These are phyloP conservation scores for Phytopythium delawarense DNA, from an alignment of 352 stramenopile genomes.

Conservation along the genomic window DNA sequence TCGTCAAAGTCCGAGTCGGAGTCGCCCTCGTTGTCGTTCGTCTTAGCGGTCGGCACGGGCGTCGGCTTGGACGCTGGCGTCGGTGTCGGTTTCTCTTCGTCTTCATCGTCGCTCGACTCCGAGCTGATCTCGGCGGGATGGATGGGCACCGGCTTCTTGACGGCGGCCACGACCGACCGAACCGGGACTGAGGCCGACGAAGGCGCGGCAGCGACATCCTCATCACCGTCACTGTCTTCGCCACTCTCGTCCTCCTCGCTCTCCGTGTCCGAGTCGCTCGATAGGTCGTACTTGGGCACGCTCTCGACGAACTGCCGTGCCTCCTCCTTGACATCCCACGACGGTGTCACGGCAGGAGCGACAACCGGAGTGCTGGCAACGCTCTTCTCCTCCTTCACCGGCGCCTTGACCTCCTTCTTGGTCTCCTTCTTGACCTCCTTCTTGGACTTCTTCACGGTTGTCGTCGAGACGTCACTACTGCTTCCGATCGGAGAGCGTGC, in stretches of 20 bases:
- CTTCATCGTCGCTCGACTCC: conserved; percentile 39
- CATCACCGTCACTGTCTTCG: neutral
- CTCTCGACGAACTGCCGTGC: conserved; percentile 45
- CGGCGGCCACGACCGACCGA: neutral
- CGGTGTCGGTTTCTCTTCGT: conserved; percentile 7
- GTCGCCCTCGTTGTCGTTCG: conserved; percentile 1
- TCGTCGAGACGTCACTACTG: conserved; percentile 5
- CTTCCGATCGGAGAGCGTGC: conserved; percentile 17
- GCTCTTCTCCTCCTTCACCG: neutral
- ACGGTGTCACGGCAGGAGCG: neutral
- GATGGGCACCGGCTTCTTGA: neutral
- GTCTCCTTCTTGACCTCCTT: conserved; percentile 34
- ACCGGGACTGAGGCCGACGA: neutral
- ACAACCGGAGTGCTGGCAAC: neutral
- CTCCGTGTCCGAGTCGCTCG: conserved; percentile 46
- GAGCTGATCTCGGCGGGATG: conserved; percentile 21
- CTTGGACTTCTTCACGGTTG: conserved; percentile 19
- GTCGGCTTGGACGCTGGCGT: neutral
- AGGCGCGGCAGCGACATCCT: neutral
- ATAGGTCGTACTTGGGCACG: conserved; percentile 51
- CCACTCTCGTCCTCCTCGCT: conserved; percentile 9
- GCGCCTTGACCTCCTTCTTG: conserved; percentile 13
- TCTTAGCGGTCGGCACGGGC: neutral
- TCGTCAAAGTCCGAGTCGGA: conserved; percentile 21
- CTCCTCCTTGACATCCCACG: conserved; percentile 8